Evolutionary conservation across 2,329 filamentous ascomycete genomes (phyloP), one percentile per base, ranked within the genome.

Genomic region (Talaromyces amestolkiae): DNA sequence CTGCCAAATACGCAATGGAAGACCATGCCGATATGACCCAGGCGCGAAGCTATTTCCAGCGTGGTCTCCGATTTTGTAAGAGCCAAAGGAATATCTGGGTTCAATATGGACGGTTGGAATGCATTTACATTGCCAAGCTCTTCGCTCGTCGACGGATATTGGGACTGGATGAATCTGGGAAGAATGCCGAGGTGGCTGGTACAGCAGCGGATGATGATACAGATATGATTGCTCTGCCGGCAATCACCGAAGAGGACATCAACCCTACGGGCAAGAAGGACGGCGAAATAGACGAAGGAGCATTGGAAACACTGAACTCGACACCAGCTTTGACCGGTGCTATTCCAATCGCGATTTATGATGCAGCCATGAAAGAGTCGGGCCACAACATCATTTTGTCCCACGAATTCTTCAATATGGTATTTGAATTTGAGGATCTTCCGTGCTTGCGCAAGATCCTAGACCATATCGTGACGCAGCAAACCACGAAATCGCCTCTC

Each of bases 291-390:
- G 80, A 87, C 71, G 69, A 82, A 68, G 77, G 81, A 70, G 82
- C 83, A 63, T 80, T 96, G 68, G 83, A 90, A 72, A 87, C 87
- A 67, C 79, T 91, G 17, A 85, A 85, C 43, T 81, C 84, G 65
- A 94, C 93, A 58, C 93, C 94, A 3, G 92, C 92, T 10, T 84
- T 97, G 68, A 91, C 91, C 67, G 95, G 95, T n/a, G 95, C 92
- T 17, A 97, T 99, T 70, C 93, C 95, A 1, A 86, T 93, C 64
- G 93, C 94, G 45, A 91, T 99, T 58, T 97, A 97, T 73, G 92
- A 97, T 72, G 87, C 92, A 24, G 89, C 93, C 6, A 88, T 88
- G 80, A 92, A 90, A 76, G 89, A 97, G 72, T 86, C 90, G 61
- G 88, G 91, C 69, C 87, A 89, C 75, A 86, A 85, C 66, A 78